phyloP scores from a whole-genome alignment of 2,329 filamentous ascomycete species.

The Xylaria sp. region DNA sequence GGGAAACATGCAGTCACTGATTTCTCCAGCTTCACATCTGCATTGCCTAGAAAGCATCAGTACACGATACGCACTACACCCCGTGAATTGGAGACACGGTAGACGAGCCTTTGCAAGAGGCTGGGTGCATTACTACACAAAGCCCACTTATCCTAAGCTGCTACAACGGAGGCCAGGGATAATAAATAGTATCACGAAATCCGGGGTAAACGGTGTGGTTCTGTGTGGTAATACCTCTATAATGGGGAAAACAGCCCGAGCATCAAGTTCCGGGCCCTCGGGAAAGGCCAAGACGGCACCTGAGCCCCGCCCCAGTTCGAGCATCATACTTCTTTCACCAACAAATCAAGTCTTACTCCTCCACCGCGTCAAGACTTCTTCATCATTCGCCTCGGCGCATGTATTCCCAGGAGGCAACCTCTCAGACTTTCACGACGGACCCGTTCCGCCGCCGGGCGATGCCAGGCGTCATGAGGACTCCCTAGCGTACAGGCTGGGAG shows the following conservation, averaged over 20 bases:
- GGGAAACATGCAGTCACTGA: conserved; percentile 14
- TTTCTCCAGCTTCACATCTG: neutral
- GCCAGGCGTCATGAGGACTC: conserved; percentile 71
- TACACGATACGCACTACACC: neutral
- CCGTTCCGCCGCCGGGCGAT: conserved; percentile 52
- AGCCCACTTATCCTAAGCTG: neutral
- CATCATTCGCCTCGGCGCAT: conserved; percentile 87
- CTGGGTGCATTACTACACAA: neutral
- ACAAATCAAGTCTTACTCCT: conserved; percentile 87
- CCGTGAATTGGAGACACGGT: neutral
- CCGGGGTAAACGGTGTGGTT: neutral
- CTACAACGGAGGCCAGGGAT: neutral
- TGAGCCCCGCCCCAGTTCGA: conserved; percentile 53
- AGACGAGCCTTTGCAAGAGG: neutral
- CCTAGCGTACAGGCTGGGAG: conserved; percentile 76
- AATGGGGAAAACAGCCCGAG: conserved; percentile 9
- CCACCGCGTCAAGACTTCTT: conserved; percentile 81
- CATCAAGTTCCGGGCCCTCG: conserved; percentile 7
- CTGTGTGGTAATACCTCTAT: neutral
- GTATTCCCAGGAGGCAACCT: conserved; percentile 95
- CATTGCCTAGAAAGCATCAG: neutral
- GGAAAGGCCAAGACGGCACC: conserved; percentile 14
- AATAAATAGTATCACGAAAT: neutral
- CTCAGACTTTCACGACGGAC: conserved; percentile 76
- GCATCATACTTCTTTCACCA: conserved; percentile 84